These are phyloP conservation scores for Ogataea zsoltii DNA, from an alignment of 805 yeast species.

Conservation along the genomic window DNA sequence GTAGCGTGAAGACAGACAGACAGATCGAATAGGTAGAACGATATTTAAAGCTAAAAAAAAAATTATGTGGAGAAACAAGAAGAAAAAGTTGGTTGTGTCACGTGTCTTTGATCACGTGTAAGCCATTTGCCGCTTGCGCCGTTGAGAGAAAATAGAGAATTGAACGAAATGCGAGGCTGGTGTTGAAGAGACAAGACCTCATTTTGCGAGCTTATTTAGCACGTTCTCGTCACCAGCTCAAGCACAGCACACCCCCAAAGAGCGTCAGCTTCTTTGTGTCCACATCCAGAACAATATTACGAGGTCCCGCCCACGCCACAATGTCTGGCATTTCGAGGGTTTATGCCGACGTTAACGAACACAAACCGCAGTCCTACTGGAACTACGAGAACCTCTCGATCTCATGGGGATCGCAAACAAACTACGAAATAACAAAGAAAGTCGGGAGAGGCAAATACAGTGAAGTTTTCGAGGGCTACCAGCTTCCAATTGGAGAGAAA, in stretches of 20 bases:
- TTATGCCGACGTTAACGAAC: conserved; percentile 71
- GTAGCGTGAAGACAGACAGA: too few species aligned
- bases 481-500: conserved; percentile 57
- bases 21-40: not conserved
- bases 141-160: not conserved
- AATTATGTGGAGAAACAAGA: too few species aligned
- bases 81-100: not conserved
- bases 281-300: too few species aligned
- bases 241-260: too few species aligned
- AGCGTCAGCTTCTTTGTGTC: too few species aligned
- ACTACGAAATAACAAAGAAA: conserved; percentile 71
- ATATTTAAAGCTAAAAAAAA: not conserved
- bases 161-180: not conserved
- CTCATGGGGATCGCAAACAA: conserved; percentile 55
- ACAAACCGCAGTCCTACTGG: conserved; percentile 75
- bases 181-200: too few species aligned
- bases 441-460: conserved; percentile 94
- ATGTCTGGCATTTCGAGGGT: conserved; percentile 45
- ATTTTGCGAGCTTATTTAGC: too few species aligned
- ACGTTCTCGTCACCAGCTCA: too few species aligned
- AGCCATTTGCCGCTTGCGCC: not conserved
- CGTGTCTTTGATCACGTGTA: not conserved
- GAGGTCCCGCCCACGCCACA: not conserved
- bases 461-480: conserved; percentile 89
- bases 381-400: conserved; percentile 73